These are phyloP conservation scores for Populus davidiana DNA, from an alignment of 345 rosid genomes.

Conservation along the genomic window DNA sequence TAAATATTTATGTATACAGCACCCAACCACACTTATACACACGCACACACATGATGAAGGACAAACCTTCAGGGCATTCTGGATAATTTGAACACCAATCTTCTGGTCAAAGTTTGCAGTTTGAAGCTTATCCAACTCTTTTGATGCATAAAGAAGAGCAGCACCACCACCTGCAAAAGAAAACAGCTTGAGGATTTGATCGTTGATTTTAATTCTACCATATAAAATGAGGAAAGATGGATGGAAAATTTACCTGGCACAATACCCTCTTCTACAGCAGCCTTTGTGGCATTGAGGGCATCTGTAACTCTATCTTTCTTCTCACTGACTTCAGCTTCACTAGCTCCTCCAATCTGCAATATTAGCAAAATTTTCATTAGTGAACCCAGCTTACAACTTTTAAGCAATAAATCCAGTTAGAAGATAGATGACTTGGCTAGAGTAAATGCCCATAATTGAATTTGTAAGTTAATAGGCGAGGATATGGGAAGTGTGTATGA, in stretches of 20 bases:
- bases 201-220: not conserved
- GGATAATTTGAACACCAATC: conserved; percentile 91
- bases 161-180: conserved; percentile 77
- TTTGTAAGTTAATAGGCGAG: not conserved
- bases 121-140: conserved; percentile 75
- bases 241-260: conserved; percentile 59
- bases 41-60: not conserved
- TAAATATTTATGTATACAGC: not conserved
- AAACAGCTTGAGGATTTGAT: not conserved
- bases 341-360: conserved; percentile 95
- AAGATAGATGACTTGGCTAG: not conserved
- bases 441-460: not conserved
- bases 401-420: not conserved
- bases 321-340: conserved; percentile 89
- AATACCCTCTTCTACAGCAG: conserved; percentile 99
- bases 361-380: conserved; percentile 5
- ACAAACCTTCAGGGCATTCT: conserved; percentile 87
- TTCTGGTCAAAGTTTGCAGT: conserved; percentile 93
- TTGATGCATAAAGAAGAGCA: conserved; percentile 87
- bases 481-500: not conserved
- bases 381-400: not conserved
- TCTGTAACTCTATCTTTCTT: conserved; percentile 95
- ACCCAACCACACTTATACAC: not conserved
- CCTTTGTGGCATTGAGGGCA: conserved; percentile 96
- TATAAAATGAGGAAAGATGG: not conserved